Evolutionary conservation across 176 grass and related monocot species (phyloP), one percentile per base, ranked within the genome.

Genomic region (Triticum timopheevii): DNA sequence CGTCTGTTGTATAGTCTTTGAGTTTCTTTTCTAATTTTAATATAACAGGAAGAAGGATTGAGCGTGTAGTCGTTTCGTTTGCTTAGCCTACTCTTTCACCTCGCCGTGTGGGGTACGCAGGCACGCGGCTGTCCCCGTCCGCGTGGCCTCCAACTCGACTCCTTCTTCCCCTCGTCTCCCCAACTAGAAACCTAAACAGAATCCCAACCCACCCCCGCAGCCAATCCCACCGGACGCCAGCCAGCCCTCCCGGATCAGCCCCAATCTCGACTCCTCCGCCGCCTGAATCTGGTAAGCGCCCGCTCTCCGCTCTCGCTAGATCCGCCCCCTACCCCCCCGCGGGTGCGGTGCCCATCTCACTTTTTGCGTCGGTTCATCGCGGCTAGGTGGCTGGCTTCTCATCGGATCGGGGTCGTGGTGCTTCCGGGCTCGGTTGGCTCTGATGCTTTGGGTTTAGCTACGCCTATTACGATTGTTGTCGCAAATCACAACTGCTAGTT

Each of bases 41-140:
- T 35, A 7, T 39, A 44, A 44, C 40, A 42, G 40, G 40, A 2
- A 42, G 2, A 42, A 3, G 2, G 40, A 42, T 42, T 3, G 40
- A 42, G 2, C 9, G 40, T 42, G 10, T 36, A 36, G 35, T 36
- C 40, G 40, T 42, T 87, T 10, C 7, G 86, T 88, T 88, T 88
- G 63, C 86, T 83, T 88, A 54, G 80, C 63, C 8, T 33, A 81
- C 73, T 54, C 73, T 7, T 22, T 83, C 80, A 61, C 22, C 86
- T 83, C 15, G 70, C 80, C 80, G 80, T 68, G 62, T 36, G 23
- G 50, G 15, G 47, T 34, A 40, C 28, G 62, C 77, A 47, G 23
- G 31, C 15, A 87, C 86, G 86, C 80, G 86, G 80, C 65, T 63
- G 80, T 83, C 80, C 40, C 80, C 72, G 64, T 87, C 86, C 20